Evolutionary conservation across 2,329 filamentous ascomycete genomes (phyloP), one percentile per base, ranked within the genome.

Genomic region (Ophiocordyceps camponoti-floridani): DNA sequence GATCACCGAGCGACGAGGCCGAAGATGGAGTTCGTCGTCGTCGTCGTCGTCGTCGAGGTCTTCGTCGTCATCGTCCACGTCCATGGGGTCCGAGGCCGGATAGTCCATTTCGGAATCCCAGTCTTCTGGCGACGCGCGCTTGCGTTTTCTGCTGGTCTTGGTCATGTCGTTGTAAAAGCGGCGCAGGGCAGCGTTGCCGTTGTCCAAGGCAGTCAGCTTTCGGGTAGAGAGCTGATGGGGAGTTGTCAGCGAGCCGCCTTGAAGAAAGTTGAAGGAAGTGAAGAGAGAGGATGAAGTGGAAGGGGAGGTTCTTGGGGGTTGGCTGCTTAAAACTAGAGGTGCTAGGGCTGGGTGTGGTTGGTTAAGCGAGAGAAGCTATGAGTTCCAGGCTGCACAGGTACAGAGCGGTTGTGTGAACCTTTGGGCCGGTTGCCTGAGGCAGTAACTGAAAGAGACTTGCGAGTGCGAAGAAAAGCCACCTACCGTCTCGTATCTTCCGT

Each of bases 401-500:
- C 3, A 23, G 23, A 23, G 23, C n/a, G n/a, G n/a, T n/a, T n/a
- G n/a, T n/a, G n/a, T n/a, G n/a, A n/a, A n/a, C n/a, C n/a, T n/a
- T n/a, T n/a, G n/a, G n/a, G 23, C 23, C 23, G 23, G 23, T 30
- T 12, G 28, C 28, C 28, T 30, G 37, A 40, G 14, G 19, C 10
- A n/a, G 28, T n/a, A 10, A 42, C 23, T 9, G 40, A 42, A 16
- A 31, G 19, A 42, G 27, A 28, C 4, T 3, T 9, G 23, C 23
- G 23, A 23, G 23, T 3, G 23, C 5, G 5, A 31, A 19, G 14
- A 8, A 19, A 16, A 26, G 8, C 5, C 26, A 45, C 45, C 23
- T 60, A 72, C 69, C 51, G 61, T 47, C 45, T 68, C 60, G 48
- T 63, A 51, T 43, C 62, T 59, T 23, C 68, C 69, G 49, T 72